phyloP scores from a whole-genome alignment of 1,139 yeast species.

The Hemisphaericaspora subhashii region DNA sequence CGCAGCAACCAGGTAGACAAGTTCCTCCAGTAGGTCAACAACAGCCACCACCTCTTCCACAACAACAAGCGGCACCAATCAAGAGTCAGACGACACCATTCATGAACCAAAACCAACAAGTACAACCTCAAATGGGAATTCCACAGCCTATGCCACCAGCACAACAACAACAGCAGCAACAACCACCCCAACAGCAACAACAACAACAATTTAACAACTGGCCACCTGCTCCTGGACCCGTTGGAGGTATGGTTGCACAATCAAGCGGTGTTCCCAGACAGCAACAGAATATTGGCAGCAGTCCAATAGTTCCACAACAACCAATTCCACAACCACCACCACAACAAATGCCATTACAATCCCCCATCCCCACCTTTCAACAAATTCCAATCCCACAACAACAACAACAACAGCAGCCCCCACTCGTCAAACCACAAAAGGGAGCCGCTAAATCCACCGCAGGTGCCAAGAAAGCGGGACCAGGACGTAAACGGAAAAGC shows the following conservation, averaged over 20 bases:
- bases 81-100: conserved; percentile 21
- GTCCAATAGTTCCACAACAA: conserved; percentile 22
- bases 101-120: conserved; percentile 13
- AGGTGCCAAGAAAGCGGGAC: conserved; percentile 14
- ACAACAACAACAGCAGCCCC: conserved; percentile 16
- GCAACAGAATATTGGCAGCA: conserved; percentile 17
- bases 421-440: conserved; percentile 7
- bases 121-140: conserved; percentile 8
- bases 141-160: conserved; percentile 6
- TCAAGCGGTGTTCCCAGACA: conserved; percentile 4
- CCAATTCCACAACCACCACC: conserved; percentile 5
- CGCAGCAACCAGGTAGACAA: conserved; percentile 3
- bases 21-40: conserved; percentile 2
- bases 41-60: conserved; percentile 9
- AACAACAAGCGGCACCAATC: conserved; percentile 15
- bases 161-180: conserved; percentile 16
- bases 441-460: conserved; percentile 16
- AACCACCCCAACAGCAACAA: conserved; percentile 17
- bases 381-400: conserved; percentile 15
- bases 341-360: conserved; percentile 5
- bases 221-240: conserved; percentile 6
- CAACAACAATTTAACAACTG: conserved; percentile 12
- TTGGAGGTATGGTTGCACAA: background rate
- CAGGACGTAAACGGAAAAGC: conserved; percentile 17
- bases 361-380: conserved; percentile 12